Base-by-base conservation (phyloP, 371 early-diverging fungal genomes). In the Mucor irregularis region DNA sequence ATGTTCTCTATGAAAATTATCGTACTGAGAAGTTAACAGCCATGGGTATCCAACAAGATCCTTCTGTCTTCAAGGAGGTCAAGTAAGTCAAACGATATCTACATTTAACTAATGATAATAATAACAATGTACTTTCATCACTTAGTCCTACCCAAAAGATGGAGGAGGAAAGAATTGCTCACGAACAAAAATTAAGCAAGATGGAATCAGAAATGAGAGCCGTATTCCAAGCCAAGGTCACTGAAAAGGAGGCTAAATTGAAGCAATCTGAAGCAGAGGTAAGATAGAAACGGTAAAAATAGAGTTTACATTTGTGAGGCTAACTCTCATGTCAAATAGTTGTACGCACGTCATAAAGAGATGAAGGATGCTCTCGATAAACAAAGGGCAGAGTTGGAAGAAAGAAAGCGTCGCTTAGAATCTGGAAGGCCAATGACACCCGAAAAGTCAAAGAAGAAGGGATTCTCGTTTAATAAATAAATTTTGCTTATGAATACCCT, bases 121-220 rank as follows among this genome's bases (percentile, higher is more conserved):
- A 3, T 35, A 25, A 16, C 29, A 28, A 31, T 30, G 7, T 34
- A 39, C 26, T 44, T n/a, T 25, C 24, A 24, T 28, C 21, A 8
- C 24, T 5, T 59, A 86, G 83, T 72, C 95, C 97, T 37, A 69
- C 89, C n/a, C 83, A 88, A 64, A 92, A 92, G 79, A 78, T 94
- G 68, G 97, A 97, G 60, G 94, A 95, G 68, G 95, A 95, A 76
- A 83, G 90, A 29, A 65, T 82, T 13, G 83, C 90, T 42, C 97
- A 98, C 62, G 97, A 98, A 71, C 89, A 87, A 64, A 95, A 94
- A 74, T 80, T 98, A 82, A 83, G 86, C 57, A 95, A 96, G 83
- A 94, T 98, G 96, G 97, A 98, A 74, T 83, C 89, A 28, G 97
- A 98, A 71, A 97, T 98, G 97, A 90, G 92, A 69, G 83, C 90